phyloP scores from a whole-genome alignment of 169 alveolate genomes.

The Eimeria falciformis region DNA sequence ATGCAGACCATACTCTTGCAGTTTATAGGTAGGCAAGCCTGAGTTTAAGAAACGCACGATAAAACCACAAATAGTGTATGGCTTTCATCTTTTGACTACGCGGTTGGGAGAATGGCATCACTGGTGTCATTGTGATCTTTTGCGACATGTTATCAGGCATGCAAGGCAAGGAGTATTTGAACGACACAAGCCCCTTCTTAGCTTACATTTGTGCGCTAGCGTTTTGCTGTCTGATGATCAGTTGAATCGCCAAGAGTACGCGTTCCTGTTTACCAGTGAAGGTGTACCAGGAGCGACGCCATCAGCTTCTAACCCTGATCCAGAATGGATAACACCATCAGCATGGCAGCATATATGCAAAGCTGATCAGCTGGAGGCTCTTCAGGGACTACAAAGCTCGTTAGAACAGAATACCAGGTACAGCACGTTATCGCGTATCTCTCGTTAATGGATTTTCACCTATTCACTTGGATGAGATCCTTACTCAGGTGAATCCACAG shows the following conservation, averaged over 20 bases:
- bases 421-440: slow-evolving; percentile 81
- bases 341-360: slow-evolving; percentile 94
- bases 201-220: slow-evolving; percentile 91
- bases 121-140: no score
- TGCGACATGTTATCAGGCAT: slow-evolving; percentile 75
- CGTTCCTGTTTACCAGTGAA: slow-evolving; percentile 93
- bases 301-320: slow-evolving; percentile 91
- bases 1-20: slow-evolving; percentile 87
- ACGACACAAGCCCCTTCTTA: slow-evolving; percentile 93
- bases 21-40: slow-evolving; percentile 78
- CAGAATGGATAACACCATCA: slow-evolving; percentile 91
- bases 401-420: slow-evolving; percentile 92
- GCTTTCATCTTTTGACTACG: not conserved
- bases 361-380: slow-evolving; percentile 88
- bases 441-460: slow-evolving; percentile 2
- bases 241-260: slow-evolving; percentile 90
- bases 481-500: slow-evolving; percentile 8
- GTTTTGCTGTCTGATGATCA: slow-evolving; percentile 87
- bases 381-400: slow-evolving; percentile 92
- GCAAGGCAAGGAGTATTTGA: slow-evolving; percentile 95
- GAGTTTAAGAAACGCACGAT: not conserved
- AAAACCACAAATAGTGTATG: no score
- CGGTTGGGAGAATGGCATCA: no score
- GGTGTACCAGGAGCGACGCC: slow-evolving; percentile 87
- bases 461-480: not conserved